Evolutionary conservation across 495 filamentous ascomycete species (phyloP), one percentile per base, ranked within the genome.

Genomic region (Talaromyces nanjingensis): DNA sequence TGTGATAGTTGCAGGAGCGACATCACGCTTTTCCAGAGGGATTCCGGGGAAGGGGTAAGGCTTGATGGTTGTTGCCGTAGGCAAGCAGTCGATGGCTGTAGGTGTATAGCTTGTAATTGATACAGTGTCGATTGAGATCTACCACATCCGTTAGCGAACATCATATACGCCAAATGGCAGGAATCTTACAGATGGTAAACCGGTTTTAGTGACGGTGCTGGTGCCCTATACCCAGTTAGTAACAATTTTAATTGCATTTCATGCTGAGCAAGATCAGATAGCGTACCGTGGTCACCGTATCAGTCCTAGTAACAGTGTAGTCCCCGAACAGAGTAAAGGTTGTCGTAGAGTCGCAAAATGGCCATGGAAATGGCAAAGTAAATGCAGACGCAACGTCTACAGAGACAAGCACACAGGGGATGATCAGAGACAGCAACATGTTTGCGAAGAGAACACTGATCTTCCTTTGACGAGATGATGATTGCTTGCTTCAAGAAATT

Each of bases 91-190:
- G 24, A 59, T 37, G 2, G 25, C 11, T 20, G 31, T 37, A 34
- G 56, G 56, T 20, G 27, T 16, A 37, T 33, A 59, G 14, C 56
- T 59, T 18, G 56, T 59, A 22, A 20, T 59, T 0, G 56, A 20
- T 20, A 59, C 33, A 37, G 56, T 59, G 29, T 59, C 56, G 11
- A 59, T 59, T 37, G 27, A 59, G 5, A 59, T 37, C 27, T 59
- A 54, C 9, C 9, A 31, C 29, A 31, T n/a, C 8, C 20, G 22
- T 54, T 20, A 54, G 20, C 9, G 25, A 2, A 0, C 0, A 54
- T 54, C 27, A 1, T 0, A 16, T 18, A 31, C 31, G 6, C 7
- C 2, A 24, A 5, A 29, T 0, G 25, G 29, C 16, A 18, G 16
- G 25, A 6, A 14, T 14, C 52, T 14, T 59, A 59, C 56, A 6